These are phyloP conservation scores for Jackrogersella minutella DNA, from an alignment of 495 filamentous ascomycete genomes.

Conservation along the genomic window DNA sequence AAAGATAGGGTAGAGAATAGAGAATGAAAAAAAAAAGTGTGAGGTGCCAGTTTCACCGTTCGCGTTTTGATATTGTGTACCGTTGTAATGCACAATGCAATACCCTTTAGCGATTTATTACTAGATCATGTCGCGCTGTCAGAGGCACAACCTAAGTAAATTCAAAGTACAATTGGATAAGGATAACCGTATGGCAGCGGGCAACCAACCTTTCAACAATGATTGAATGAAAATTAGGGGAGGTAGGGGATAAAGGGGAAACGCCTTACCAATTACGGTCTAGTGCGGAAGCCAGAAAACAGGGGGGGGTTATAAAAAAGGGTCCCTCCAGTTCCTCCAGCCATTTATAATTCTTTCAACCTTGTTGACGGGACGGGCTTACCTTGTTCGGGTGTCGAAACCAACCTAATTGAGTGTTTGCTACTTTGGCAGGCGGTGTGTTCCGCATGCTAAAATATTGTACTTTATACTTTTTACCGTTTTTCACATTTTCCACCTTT, in stretches of 20 bases:
- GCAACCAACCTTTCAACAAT: slow-evolving; percentile 23
- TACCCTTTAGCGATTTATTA: slow-evolving; percentile 3
- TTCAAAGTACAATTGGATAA: too few relatives aligned
- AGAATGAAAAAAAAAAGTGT: slow-evolving; percentile 34
- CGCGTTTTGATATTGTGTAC: slow-evolving; percentile 37
- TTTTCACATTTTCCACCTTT: too few relatives aligned
- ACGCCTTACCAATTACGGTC: slow-evolving; percentile 34
- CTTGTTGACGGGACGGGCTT: slow-evolving; percentile 14
- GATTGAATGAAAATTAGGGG: slow-evolving; percentile 36
- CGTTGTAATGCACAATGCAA: slow-evolving; percentile 27
- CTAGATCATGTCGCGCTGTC: slow-evolving; percentile 10
- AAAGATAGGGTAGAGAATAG: too few relatives aligned
- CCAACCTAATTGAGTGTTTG: slow-evolving; percentile 3
- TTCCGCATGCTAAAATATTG: neutral
- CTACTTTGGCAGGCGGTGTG: slow-evolving; percentile 23
- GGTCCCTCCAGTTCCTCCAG: slow-evolving; percentile 19
- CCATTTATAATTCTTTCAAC: slow-evolving; percentile 34
- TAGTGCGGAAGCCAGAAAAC: slow-evolving; percentile 19
- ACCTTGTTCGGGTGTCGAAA: slow-evolving; percentile 30
- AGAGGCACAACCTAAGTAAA: too few relatives aligned
- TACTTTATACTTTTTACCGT: slow-evolving; percentile 15
- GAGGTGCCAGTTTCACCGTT: slow-evolving; percentile 33
- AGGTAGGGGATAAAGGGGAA: slow-evolving; percentile 44
- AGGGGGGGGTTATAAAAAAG: slow-evolving; percentile 19
- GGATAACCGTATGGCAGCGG: neutral